Base-by-base conservation (phyloP, 352 stramenopile genomes). In the Globisporangium cederbergense region DNA sequence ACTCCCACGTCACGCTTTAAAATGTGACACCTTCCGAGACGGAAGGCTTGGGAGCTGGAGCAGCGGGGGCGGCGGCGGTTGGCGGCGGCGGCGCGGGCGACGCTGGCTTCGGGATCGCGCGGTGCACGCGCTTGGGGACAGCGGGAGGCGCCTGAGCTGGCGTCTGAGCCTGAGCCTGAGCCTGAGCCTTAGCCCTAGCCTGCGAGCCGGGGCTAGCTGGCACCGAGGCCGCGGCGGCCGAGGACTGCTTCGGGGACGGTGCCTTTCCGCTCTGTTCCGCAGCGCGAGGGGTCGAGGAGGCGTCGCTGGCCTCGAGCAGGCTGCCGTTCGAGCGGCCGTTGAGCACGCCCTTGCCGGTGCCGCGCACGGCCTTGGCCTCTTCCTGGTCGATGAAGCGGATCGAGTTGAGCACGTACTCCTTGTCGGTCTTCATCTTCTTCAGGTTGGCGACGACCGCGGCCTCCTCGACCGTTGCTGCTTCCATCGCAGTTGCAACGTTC, bases 341-440 rank as follows among this genome's bases (percentile, higher is more conserved):
- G 9, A 71, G 73, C 22, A 76, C 60, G 4, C 81, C 79, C 76
- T 95, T 95, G 62, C 86, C 84, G 30, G 84, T 84, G 66, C 74
- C 77, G 55, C 87, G 83, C 58, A 95, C 87, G n/a, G 87, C 87
- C 75, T 93, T 93, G 32, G 87, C 87, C 73, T 95, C 87, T 68
- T 95, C 87, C 58, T 93, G 83, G 69, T 95, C 87, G 75, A 95
- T 93, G 65, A 95, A 93, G 55, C 87, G 87, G 62, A 95, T 89
- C 70, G 81, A 90, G 76, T 95, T 95, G 2, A 95, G 79, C 71
- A 95, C 82, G 70, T 93, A 92, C 73, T 95, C 87, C 78, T 93
- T 93, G 75, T 91, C 83, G 52, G 73, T 78, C 77, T 93, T 91
- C 81, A 95, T 92, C 74, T 89, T 91, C 68, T 93, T 89, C 2